A percentile compares a stretch with the other conserved stretches of the same genome.
phyloP scores from a whole-genome alignment of 2,329 filamentous ascomycete species.

The Hypoxylon sp. region DNA sequence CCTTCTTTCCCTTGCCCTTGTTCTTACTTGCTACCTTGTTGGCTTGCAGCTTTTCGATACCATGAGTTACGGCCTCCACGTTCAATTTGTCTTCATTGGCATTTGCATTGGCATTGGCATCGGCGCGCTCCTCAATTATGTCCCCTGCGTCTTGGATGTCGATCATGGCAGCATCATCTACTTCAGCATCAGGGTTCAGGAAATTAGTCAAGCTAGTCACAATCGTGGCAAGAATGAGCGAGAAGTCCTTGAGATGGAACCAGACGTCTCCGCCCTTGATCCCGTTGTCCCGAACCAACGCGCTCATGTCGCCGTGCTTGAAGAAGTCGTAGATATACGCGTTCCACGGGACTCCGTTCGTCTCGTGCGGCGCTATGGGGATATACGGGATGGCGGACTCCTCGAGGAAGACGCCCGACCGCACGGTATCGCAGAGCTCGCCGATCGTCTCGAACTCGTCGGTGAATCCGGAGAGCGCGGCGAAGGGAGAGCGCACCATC shows the following conservation, averaged over 20 bases:
- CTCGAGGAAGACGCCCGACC: slow-evolving; percentile 81
- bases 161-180: slow-evolving; percentile 61
- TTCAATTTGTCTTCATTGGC: slow-evolving; percentile 54
- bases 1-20: slow-evolving; percentile 58
- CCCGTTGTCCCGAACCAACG: slow-evolving; percentile 74
- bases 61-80: slow-evolving; percentile 54
- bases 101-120: slow-evolving; percentile 39
- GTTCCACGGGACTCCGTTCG: slow-evolving; percentile 66
- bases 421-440: slow-evolving; percentile 76
- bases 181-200: slow-evolving; percentile 64
- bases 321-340: slow-evolving; percentile 83
- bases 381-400: slow-evolving; percentile 80
- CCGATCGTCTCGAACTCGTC: slow-evolving; percentile 75
- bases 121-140: slow-evolving; percentile 48
- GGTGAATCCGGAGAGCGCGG: slow-evolving; percentile 76
- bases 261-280: slow-evolving; percentile 78
- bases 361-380: slow-evolving; percentile 70
- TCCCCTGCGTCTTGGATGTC: slow-evolving; percentile 58
- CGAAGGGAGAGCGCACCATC: slow-evolving; percentile 75
- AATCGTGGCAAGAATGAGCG: slow-evolving; percentile 76
- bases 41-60: slow-evolving; percentile 48
- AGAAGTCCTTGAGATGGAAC: slow-evolving; percentile 76
- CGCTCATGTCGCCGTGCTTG: slow-evolving; percentile 76
- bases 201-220: slow-evolving; percentile 74
- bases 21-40: neutral